A percentile compares a stretch with the other conserved stretches of the same genome.
phyloP scores from a whole-genome alignment of 2,329 filamentous ascomycete species.

The Lachnellula suecica region DNA sequence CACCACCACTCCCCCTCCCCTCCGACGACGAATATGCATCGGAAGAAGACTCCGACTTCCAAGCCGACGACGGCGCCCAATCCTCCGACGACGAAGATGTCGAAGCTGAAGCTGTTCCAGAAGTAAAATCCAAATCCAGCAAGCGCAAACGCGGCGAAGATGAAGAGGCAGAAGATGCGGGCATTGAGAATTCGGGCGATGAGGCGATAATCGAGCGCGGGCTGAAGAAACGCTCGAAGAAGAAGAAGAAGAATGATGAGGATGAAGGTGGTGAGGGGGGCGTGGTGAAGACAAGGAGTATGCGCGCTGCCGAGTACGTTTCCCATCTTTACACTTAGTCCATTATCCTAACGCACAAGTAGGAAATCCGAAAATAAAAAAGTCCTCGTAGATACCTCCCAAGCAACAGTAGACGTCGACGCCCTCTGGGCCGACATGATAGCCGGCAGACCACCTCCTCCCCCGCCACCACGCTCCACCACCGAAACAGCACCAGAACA shows the following conservation, averaged over 20 bases:
- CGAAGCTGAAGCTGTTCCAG: constrained; percentile 17
- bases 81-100: constrained; percentile 33
- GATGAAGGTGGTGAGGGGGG: constrained; percentile 65
- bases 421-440: constrained; percentile 69
- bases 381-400: constrained; percentile 20
- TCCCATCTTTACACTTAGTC: neutral
- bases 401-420: constrained; percentile 68
- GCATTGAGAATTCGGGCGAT: constrained; percentile 69
- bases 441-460: constrained; percentile 35
- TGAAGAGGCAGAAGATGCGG: constrained; percentile 44
- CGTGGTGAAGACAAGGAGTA: constrained; percentile 70
- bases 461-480: neutral
- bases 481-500: neutral
- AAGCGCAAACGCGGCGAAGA: constrained; percentile 36
- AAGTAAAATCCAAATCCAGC: constrained; percentile 20
- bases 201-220: constrained; percentile 65
- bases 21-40: constrained; percentile 59
- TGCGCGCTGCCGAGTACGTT: constrained; percentile 64
- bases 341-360: constrained; percentile 2
- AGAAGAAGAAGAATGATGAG: constrained; percentile 38
- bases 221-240: constrained; percentile 50
- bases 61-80: constrained; percentile 48
- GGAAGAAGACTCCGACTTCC: constrained; percentile 73
- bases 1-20: constrained; percentile 28
- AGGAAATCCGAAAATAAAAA: constrained; percentile 29